phyloP scores from a whole-genome alignment of 106 monocot genomes.

The Dendrobium nobile region DNA sequence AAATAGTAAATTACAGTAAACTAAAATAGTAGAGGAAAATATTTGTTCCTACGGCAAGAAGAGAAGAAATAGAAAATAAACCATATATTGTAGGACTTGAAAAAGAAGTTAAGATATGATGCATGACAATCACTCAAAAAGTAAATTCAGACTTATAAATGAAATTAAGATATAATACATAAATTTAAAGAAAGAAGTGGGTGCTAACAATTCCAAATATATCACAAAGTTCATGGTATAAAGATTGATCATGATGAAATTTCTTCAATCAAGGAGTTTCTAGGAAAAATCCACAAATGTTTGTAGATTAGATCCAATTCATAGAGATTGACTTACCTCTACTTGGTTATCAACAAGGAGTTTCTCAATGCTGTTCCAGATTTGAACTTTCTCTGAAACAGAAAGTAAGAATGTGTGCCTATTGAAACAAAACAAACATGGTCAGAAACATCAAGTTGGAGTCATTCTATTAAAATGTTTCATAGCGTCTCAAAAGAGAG shows the following conservation, averaged over 20 bases:
- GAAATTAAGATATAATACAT: neutral
- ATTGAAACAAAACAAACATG: conserved; percentile 13
- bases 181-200: neutral
- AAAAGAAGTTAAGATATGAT: neutral
- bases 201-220: neutral
- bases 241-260: neutral
- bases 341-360: conserved; percentile 91
- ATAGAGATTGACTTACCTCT: conserved; percentile 42
- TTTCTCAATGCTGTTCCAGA: conserved; percentile 74
- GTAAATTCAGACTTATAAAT: neutral
- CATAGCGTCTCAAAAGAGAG: neutral
- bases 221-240: neutral
- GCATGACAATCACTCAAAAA: neutral
- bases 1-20: neutral
- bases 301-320: neutral
- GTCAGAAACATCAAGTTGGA: neutral
- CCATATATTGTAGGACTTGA: neutral
- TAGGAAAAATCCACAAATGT: neutral
- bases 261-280: neutral
- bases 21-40: neutral
- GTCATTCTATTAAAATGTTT: neutral
- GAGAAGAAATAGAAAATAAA: neutral
- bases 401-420: conserved; percentile 92
- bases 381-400: conserved; percentile 56
- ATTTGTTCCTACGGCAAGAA: neutral